These are phyloP conservation scores for Clonostachys byssicola DNA, from an alignment of 2,329 filamentous ascomycete species.

Conservation along the genomic window DNA sequence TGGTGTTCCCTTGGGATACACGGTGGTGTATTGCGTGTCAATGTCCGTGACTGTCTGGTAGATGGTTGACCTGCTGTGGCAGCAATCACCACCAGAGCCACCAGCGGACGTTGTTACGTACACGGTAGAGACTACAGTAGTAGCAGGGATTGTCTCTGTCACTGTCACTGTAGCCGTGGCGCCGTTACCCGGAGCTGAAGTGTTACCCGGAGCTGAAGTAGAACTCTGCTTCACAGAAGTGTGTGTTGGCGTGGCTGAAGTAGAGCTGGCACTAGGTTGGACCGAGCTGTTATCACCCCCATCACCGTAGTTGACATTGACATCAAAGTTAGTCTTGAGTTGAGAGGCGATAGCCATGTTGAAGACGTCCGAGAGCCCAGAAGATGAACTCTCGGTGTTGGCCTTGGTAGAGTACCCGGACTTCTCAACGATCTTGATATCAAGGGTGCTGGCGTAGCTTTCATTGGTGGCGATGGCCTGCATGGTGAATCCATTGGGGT, in stretches of 20 bases:
- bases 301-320: slow-evolving; percentile 25
- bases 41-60: slow-evolving; percentile 2
- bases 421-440: slow-evolving; percentile 28
- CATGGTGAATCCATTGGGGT: slow-evolving; percentile 27
- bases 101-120: slow-evolving; percentile 23
- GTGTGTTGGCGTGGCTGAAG: slow-evolving; percentile 6
- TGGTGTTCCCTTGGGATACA: not conserved
- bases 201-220: not conserved
- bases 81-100: slow-evolving; percentile 4
- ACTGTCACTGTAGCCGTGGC: slow-evolving; percentile 19
- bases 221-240: not conserved
- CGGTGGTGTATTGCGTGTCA: slow-evolving; percentile 1
- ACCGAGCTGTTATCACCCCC: slow-evolving; percentile 7
- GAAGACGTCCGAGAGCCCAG: slow-evolving; percentile 21
- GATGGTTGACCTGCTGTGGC: slow-evolving; percentile 2
- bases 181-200: not conserved
- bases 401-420: slow-evolving; percentile 4
- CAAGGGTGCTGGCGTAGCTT: slow-evolving; percentile 33
- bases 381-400: not conserved
- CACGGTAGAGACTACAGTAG: slow-evolving; percentile 30
- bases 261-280: slow-evolving; percentile 7
- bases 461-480: slow-evolving; percentile 28
- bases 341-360: slow-evolving; percentile 38
- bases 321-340: slow-evolving; percentile 38
- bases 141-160: slow-evolving; percentile 30